Conservation (phyloP, 495 filamentous ascomycete species). For the Cercophora sp. region DNA sequence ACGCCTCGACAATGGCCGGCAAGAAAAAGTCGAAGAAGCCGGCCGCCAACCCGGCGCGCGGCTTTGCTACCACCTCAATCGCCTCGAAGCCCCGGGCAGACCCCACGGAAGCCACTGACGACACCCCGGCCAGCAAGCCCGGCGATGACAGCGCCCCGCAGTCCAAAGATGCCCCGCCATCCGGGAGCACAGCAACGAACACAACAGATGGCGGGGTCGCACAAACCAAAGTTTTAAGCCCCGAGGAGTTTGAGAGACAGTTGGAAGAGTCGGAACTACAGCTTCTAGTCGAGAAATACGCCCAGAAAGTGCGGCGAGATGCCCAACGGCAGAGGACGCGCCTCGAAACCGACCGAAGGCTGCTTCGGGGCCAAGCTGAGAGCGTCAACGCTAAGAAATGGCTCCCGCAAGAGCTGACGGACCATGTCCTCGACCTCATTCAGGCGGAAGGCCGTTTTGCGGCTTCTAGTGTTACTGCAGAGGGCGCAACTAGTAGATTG, state of each 20-base stretch:
- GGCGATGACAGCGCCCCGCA: slow-evolving; percentile 31
- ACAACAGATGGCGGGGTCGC: slow-evolving; percentile 37
- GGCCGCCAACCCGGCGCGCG: slow-evolving; percentile 75
- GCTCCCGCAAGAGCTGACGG: slow-evolving; percentile 75
- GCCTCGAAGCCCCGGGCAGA: slow-evolving; percentile 65
- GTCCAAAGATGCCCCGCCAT: slow-evolving; percentile 30
- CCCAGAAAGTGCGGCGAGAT: slow-evolving; percentile 62
- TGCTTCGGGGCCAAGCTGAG: slow-evolving; percentile 70
- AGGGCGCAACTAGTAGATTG: slow-evolving; percentile 37
- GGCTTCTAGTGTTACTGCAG: slow-evolving; percentile 38
- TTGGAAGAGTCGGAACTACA: slow-evolving; percentile 81
- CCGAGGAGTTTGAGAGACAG: slow-evolving; percentile 80
- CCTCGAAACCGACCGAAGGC: slow-evolving; percentile 71
- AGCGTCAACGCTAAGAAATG: slow-evolving; percentile 67
- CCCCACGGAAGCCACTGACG: slow-evolving; percentile 34
- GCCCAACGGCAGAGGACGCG: slow-evolving; percentile 64
- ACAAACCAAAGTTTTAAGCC: slow-evolving; percentile 54
- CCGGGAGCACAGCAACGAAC: slow-evolving; percentile 25
- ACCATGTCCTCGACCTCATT: slow-evolving; percentile 62
- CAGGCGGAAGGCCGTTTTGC: slow-evolving; percentile 48
- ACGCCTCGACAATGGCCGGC: slow-evolving; percentile 56
- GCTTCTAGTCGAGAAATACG: slow-evolving; percentile 74
- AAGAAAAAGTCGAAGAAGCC: slow-evolving; percentile 90
- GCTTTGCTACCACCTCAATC: slow-evolving; percentile 87
- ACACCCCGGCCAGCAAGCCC: slow-evolving; percentile 15